Conservation (phyloP, 495 filamentous ascomycete species). For the Emericellopsis terricola region DNA sequence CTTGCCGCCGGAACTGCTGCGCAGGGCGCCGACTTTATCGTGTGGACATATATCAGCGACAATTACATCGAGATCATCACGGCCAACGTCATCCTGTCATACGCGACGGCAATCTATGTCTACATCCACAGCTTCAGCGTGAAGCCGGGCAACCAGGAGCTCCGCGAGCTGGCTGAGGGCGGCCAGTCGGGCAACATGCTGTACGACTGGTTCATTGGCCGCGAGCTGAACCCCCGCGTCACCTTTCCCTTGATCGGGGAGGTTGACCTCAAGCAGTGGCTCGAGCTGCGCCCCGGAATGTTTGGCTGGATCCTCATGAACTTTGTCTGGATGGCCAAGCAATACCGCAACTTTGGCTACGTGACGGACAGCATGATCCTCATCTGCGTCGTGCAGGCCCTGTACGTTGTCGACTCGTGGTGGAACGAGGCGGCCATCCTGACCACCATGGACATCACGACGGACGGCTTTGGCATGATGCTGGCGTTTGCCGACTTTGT, state of each 20-base stretch:
- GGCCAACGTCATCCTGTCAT: constrained; percentile 59
- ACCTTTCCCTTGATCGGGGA: constrained; percentile 59
- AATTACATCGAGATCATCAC: constrained; percentile 79
- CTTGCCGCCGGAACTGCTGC: constrained; percentile 53
- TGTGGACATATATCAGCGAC: constrained; percentile 88
- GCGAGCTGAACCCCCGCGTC: constrained; percentile 86
- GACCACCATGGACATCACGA: constrained; percentile 91
- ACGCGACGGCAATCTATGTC: constrained; percentile 48
- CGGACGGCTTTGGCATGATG: constrained; percentile 95
- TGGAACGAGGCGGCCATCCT: constrained; percentile 84
- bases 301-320: constrained; percentile 81
- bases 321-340: constrained; percentile 68
- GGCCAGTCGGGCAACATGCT: constrained; percentile 71
- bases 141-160: constrained; percentile 44
- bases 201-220: constrained; percentile 95
- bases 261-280: constrained; percentile 81
- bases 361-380: constrained; percentile 80
- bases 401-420: constrained; percentile 77
- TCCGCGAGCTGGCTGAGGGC: constrained; percentile 64
- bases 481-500: constrained; percentile 85
- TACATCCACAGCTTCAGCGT: constrained; percentile 71
- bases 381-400: constrained; percentile 55
- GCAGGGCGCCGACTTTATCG: constrained; percentile 62
- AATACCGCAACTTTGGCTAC: constrained; percentile 68
- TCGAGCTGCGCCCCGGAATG: constrained; percentile 81